Percentiles rank a stretch among this genome's conserved stretches.
Evolutionary conservation across 2,329 filamentous ascomycete species (phyloP).

Genomic region (Aspergillus cejpii): DNA sequence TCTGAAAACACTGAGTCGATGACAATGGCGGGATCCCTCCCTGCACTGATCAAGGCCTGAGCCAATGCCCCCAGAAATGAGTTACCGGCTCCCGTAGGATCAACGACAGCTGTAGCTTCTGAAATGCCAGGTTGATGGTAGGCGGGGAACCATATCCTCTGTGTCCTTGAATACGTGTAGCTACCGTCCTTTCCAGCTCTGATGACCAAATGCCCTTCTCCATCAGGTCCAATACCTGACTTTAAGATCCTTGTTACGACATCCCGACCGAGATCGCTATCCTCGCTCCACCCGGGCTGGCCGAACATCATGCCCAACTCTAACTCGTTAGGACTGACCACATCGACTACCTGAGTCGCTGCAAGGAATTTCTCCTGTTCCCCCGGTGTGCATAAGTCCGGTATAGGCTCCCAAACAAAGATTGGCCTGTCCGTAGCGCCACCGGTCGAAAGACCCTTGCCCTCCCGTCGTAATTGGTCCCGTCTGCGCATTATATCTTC

Average conservation of each 20-base stretch:
- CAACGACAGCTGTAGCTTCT: slow-evolving; percentile 54
- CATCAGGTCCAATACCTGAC: slow-evolving; percentile 33
- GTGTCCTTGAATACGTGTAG: slow-evolving; percentile 42
- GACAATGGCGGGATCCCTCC: slow-evolving; percentile 25
- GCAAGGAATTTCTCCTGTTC: slow-evolving; percentile 49
- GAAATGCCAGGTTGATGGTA: slow-evolving; percentile 51
- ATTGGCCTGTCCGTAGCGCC: slow-evolving; percentile 52
- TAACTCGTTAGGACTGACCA: slow-evolving; percentile 73
- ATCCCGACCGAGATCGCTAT: slow-evolving; percentile 22
- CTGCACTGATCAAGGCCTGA: slow-evolving; percentile 48
- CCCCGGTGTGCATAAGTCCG: slow-evolving; percentile 72
- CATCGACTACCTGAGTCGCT: slow-evolving; percentile 50
- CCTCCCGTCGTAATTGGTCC: slow-evolving; percentile 25
- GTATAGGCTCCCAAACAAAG: slow-evolving; percentile 93
- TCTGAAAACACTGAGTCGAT: slow-evolving; percentile 36
- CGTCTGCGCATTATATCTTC: slow-evolving; percentile 58
- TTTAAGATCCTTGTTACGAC: slow-evolving; percentile 34
- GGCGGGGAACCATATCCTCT: slow-evolving; percentile 65
- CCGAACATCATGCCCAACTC: slow-evolving; percentile 86
- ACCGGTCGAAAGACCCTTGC: slow-evolving; percentile 22
- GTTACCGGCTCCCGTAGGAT: slow-evolving; percentile 92
- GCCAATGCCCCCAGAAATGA: slow-evolving; percentile 66
- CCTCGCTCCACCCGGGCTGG: slow-evolving; percentile 32
- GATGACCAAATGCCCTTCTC: slow-evolving; percentile 41
- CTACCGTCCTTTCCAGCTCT: slow-evolving; percentile 58